A percentile compares a stretch with the other conserved stretches of the same genome.
Conservation (phyloP, 257 asterid genomes). For the Solanum rostratum region DNA sequence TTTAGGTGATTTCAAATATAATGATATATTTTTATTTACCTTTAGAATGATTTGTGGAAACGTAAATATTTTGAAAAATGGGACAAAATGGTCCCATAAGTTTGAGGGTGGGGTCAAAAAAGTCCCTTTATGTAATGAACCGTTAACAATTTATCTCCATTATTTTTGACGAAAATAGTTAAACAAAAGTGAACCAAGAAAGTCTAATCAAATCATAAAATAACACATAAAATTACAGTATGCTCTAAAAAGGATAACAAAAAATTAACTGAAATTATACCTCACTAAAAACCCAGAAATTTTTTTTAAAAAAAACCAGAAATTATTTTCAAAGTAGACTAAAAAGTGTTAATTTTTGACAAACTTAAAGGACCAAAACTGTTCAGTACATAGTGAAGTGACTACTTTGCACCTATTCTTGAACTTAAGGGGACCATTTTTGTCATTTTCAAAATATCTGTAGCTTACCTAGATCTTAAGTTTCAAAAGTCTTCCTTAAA, state of each 20-base stretch:
- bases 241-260: background rate
- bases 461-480: background rate
- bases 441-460: background rate
- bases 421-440: background rate
- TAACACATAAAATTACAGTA: background rate
- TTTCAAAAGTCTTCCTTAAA: background rate
- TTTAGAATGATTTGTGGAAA: background rate
- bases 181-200: background rate
- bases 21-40: background rate
- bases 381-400: background rate
- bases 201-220: background rate
- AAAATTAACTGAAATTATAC: background rate
- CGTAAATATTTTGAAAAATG: background rate
- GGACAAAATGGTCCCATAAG: background rate
- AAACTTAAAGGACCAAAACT: background rate
- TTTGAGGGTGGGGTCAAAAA: background rate
- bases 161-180: background rate
- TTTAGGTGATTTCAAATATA: rapidly evolving
- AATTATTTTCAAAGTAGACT: background rate
- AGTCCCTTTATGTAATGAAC: background rate
- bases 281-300: too few relatives aligned
- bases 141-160: background rate
- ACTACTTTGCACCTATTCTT: background rate
- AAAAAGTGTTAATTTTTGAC: background rate
- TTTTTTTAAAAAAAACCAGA: too few relatives aligned